phyloP scores from a whole-genome alignment of 495 filamentous ascomycete genomes.

The Aspergillus coremiiformis region DNA sequence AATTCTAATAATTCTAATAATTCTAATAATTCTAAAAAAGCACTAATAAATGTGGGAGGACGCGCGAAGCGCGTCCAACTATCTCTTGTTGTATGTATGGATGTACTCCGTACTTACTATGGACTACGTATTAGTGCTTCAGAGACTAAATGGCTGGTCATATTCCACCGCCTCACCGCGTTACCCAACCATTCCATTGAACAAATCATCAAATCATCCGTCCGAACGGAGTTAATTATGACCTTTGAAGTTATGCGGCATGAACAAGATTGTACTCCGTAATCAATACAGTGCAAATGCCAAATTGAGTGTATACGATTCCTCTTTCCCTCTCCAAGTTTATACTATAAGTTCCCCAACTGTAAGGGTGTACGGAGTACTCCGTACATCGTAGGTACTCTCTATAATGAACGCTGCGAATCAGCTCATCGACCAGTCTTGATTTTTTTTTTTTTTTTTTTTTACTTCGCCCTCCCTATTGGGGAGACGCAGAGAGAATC shows the following conservation, averaged over 20 bases:
- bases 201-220: constrained; percentile 10
- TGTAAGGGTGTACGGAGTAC: constrained; percentile 6
- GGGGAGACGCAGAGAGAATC: neutral
- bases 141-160: constrained; percentile 7
- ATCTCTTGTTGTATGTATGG: too few species aligned
- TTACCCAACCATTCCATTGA: constrained; percentile 14
- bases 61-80: too few species aligned
- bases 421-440: neutral
- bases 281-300: neutral
- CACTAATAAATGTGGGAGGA: too few species aligned
- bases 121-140: too few species aligned
- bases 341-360: neutral
- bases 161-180: constrained; percentile 17
- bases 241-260: neutral
- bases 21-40: too few species aligned
- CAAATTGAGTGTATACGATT: neutral
- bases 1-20: too few species aligned
- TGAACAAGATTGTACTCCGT: neutral
- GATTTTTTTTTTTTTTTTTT: neutral
- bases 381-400: neutral
- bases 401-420: neutral
- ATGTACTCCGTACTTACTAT: too few species aligned
- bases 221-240: constrained; percentile 11
- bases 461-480: neutral
- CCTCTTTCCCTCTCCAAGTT: neutral